Base-by-base conservation (phyloP, 139 green algal species). In the Chlorella sp. region DNA sequence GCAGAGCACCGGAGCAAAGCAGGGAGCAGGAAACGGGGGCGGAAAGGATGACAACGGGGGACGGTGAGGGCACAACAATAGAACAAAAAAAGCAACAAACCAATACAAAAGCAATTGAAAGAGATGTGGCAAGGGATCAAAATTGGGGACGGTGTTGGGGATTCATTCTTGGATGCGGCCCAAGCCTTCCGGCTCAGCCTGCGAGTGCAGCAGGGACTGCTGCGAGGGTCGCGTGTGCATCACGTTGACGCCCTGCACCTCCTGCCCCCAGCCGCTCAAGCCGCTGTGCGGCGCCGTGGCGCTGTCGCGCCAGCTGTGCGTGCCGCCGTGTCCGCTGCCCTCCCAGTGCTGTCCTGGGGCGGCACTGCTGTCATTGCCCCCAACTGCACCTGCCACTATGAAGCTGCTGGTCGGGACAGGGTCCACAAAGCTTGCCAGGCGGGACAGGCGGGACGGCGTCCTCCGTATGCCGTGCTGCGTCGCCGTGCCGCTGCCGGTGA, bases 131-230 rank as follows among this genome's bases (percentile, higher is more conserved):
- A 32, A 71, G 22, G 21, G 24, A 26, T 71, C 64, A 71, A 28
- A 71, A 71, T 30, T 71, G 11, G 24, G 64, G 64, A 3, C 64
- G 24, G 19, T 26, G 64, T 57, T 57, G 48, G 48, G 48, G 48
- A 57, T 3, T 85, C 79, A 85, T 21, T 85, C 48, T 3, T 40
- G 53, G 42, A 85, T 85, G 42, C 75, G 36, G 15, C 75, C 36
- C 18, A 48, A 39, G 34, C 48, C 79, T 16, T 40, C 79, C 30
- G 57, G 32, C 30, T 68, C 79, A 19, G n/a, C 11, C n/a, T 53
- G 75, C 18, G 57, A 64, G 11, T 69, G 79, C 79, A 85, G 42
- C 28, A 85, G 79, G 12, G 42, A 68, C 79, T 85, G 79, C 79
- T 85, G 30, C 24, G 79, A 68, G 2, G 53, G 79, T 14, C 48